Evolutionary conservation across 2,329 filamentous ascomycete species (phyloP).

Genomic region (Pseudocercospora cruenta): DNA sequence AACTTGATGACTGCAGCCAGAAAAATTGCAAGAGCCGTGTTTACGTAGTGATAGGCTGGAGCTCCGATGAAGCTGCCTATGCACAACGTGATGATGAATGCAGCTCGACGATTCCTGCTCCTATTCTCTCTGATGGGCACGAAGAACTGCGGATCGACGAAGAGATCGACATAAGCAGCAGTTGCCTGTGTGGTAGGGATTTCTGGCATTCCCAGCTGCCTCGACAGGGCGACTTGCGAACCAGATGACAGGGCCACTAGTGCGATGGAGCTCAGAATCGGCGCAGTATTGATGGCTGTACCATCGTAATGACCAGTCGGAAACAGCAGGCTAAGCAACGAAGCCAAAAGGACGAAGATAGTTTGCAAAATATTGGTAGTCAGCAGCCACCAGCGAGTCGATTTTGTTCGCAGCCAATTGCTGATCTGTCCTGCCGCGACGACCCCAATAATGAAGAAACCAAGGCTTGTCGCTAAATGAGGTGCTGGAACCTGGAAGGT

Average conservation of each 20-base stretch:
- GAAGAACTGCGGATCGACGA: conserved; percentile 59
- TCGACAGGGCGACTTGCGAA: conserved; percentile 62
- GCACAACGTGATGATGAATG: conserved; percentile 55
- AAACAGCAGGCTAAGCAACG: conserved; percentile 51
- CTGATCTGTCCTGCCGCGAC: conserved; percentile 61
- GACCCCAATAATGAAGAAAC: conserved; percentile 60
- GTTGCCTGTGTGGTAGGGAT: conserved; percentile 69
- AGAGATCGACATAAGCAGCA: conserved; percentile 63
- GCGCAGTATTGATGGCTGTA: neutral
- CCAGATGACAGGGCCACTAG: conserved; percentile 61
- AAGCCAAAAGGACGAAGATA: conserved; percentile 57
- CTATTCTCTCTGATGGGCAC: conserved; percentile 47
- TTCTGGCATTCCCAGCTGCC: conserved; percentile 60
- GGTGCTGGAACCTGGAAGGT: conserved; percentile 27
- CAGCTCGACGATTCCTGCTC: conserved; percentile 53
- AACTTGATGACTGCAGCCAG: conserved; percentile 14
- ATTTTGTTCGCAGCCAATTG: conserved; percentile 54
- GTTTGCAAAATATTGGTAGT: conserved; percentile 60
- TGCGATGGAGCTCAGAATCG: conserved; percentile 42
- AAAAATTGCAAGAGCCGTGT: conserved; percentile 11
- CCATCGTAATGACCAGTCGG: conserved; percentile 4
- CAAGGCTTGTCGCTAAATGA: conserved; percentile 61
- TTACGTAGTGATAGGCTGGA: conserved; percentile 40
- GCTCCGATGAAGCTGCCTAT: conserved; percentile 58
- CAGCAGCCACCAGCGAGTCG: conserved; percentile 59